These are phyloP conservation scores for Wickerhamomyces rabaulensis DNA, from an alignment of 805 yeast genomes.

Conservation along the genomic window DNA sequence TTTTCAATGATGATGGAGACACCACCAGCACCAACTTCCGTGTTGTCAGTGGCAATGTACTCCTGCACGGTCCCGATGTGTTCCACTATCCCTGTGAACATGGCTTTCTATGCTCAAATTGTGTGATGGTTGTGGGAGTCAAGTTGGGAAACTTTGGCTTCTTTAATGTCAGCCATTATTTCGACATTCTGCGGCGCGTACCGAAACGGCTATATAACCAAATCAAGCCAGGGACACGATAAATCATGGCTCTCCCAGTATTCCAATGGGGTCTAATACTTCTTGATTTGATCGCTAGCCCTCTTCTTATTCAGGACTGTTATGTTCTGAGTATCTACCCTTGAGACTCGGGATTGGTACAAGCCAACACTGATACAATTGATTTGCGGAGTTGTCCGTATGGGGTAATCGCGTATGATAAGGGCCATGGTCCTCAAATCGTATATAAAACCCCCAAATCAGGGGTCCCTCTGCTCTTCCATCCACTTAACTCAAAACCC, in stretches of 20 bases:
- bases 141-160: too few species aligned
- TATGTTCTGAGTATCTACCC: too few species aligned
- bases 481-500: background rate
- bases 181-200: background rate
- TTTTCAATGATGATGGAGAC: conserved; percentile 62
- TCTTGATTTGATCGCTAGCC: too few species aligned
- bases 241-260: too few species aligned
- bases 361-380: background rate
- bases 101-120: conserved; percentile 23
- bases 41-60: conserved; percentile 39
- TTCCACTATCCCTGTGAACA: conserved; percentile 97
- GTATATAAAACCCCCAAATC: too few species aligned
- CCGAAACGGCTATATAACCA: background rate
- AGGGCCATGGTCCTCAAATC: too few species aligned
- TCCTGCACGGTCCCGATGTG: conserved; percentile 62
- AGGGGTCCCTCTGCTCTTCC: background rate
- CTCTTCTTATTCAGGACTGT: too few species aligned
- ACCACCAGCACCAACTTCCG: conserved; percentile 66
- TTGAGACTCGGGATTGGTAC: too few species aligned
- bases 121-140: too few species aligned
- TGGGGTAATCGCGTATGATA: background rate
- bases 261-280: too few species aligned
- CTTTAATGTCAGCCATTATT: too few species aligned
- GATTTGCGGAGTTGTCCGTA: background rate
- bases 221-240: too few species aligned